Percentiles rank a stretch among this genome's conserved stretches.
phyloP scores from a whole-genome alignment of 257 asterid species.

The Capsicum baccatum region DNA sequence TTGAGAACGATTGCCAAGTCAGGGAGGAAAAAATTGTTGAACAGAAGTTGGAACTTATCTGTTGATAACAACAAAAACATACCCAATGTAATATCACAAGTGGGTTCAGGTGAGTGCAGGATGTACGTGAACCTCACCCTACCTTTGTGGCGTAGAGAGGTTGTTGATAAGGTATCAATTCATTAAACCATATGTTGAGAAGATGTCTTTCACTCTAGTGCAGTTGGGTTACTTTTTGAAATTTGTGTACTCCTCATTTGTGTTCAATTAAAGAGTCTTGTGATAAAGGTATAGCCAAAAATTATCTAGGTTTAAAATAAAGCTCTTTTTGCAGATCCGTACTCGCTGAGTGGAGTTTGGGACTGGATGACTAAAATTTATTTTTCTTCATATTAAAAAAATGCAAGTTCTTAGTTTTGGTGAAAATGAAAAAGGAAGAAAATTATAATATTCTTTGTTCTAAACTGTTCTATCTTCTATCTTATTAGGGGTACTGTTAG shows the following conservation, averaged over 20 bases:
- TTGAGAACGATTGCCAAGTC: background rate
- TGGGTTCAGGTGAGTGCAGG: background rate
- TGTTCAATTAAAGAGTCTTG: background rate
- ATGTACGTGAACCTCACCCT: too few species aligned
- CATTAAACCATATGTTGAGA: background rate
- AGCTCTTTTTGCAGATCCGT: background rate
- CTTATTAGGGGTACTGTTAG: background rate
- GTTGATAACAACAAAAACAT: background rate
- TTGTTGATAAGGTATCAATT: background rate
- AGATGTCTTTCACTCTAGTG: background rate
- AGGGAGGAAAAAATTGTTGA: background rate
- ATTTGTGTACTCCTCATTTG: background rate
- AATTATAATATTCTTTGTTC: background rate
- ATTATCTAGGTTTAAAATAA: background rate
- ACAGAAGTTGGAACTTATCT: background rate
- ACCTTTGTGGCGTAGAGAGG: too few species aligned
- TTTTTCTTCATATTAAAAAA: background rate
- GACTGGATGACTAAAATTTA: background rate
- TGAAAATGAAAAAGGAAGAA: background rate
- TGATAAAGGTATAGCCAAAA: background rate
- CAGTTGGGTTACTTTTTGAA: background rate
- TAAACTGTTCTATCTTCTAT: background rate
- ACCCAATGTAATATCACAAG: too few species aligned
- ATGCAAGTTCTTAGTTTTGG: slow-evolving; percentile 4
- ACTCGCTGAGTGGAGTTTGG: background rate